These are phyloP conservation scores for Nakataea oryzae DNA, from an alignment of 2,329 filamentous ascomycete species.

Conservation along the genomic window DNA sequence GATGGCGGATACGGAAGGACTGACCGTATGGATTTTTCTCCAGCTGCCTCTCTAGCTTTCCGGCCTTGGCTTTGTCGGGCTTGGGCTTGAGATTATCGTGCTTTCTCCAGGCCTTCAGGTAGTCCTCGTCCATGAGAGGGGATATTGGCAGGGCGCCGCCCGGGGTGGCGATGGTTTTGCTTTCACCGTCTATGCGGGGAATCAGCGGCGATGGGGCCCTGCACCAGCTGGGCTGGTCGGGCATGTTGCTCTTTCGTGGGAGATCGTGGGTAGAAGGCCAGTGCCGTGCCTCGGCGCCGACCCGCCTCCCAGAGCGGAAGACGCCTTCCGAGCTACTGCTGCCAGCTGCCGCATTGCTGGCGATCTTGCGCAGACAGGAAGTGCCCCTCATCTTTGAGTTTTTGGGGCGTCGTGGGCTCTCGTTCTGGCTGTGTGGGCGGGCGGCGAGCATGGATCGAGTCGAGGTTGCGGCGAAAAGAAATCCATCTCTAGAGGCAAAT, in stretches of 20 bases:
- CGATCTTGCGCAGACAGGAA: background rate
- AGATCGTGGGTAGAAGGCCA: background rate
- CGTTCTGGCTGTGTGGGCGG: background rate
- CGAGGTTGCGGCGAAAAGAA: background rate
- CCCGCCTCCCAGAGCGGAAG: background rate
- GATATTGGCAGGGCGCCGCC: slow-evolving; percentile 40
- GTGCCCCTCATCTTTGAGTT: background rate
- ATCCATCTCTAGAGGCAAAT: background rate
- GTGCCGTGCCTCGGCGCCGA: no score
- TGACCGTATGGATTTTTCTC: slow-evolving; percentile 55
- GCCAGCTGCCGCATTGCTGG: no score
- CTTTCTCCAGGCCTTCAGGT: slow-evolving; percentile 31
- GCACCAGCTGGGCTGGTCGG: background rate
- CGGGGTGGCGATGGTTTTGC: slow-evolving; percentile 33
- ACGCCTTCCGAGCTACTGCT: background rate
- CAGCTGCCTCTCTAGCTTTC: slow-evolving; percentile 45
- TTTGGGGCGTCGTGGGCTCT: background rate
- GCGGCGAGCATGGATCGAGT: background rate
- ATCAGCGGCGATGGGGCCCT: background rate
- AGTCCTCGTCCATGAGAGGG: slow-evolving; percentile 41
- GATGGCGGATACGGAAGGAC: slow-evolving; percentile 5
- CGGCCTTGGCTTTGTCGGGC: slow-evolving; percentile 18
- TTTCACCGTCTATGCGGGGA: slow-evolving; percentile 21
- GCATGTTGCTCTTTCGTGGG: background rate
- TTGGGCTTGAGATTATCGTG: slow-evolving; percentile 27